These are phyloP conservation scores for Takashimella tepidaria DNA, from an alignment of 1,284 basidiomycete species.

Conservation along the genomic window DNA sequence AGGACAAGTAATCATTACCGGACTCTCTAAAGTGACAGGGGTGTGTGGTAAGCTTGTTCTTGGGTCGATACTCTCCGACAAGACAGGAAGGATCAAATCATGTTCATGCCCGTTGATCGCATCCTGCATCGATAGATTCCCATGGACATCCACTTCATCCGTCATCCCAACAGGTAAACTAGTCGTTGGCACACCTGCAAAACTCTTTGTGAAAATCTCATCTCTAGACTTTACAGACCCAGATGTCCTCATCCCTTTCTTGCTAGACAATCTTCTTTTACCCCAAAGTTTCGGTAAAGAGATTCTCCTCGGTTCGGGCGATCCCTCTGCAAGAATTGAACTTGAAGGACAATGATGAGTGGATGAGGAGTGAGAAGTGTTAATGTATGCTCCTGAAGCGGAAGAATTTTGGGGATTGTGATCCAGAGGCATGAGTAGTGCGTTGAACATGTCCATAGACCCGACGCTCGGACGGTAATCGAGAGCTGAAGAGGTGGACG, in stretches of 20 bases:
- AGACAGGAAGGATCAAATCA: neutral
- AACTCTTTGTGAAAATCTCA: neutral
- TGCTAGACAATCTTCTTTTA: neutral
- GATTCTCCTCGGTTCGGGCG: neutral
- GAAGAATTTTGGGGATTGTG: neutral
- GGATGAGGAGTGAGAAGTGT: neutral
- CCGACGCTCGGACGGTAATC: neutral
- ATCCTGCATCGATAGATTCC: neutral
- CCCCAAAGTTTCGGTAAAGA: neutral
- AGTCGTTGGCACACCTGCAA: neutral
- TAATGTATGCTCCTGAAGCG: neutral
- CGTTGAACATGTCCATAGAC: neutral
- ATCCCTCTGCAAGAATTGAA: neutral
- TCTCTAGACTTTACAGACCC: neutral
- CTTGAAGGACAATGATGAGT: too few species aligned
- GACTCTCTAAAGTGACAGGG: neutral
- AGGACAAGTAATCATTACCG: too few species aligned
- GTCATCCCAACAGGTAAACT: neutral
- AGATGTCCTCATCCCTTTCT: too few species aligned
- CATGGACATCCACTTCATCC: neutral
- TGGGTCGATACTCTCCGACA: neutral
- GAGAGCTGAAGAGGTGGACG: neutral
- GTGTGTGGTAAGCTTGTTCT: neutral
- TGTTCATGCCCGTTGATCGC: neutral
- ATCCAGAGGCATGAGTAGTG: neutral